phyloP scores from a whole-genome alignment of 1,284 basidiomycete genomes.

The Apiotrichum akiyoshidainum region DNA sequence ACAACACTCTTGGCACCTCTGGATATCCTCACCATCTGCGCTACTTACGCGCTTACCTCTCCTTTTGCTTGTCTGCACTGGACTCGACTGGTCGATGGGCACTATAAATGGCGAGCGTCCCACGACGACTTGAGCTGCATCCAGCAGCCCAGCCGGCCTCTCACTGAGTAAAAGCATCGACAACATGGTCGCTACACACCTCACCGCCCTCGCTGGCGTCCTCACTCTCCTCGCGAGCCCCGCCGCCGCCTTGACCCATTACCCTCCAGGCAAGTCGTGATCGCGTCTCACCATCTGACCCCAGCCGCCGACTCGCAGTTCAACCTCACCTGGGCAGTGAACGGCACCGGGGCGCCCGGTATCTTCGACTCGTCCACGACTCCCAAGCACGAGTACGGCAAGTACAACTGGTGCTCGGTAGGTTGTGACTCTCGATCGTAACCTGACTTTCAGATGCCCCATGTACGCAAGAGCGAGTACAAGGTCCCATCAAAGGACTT shows the following conservation, averaged over 20 bases:
- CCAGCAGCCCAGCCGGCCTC: too few species aligned
- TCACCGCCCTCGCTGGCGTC: not conserved
- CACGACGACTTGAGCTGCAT: too few species aligned
- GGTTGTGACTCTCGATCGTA: not conserved
- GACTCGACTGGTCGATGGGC: too few species aligned
- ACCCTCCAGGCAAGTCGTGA: conserved; percentile 7
- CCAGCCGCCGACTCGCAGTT: conserved; percentile 14
- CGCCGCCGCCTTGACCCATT: conserved; percentile 2
- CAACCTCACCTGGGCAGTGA: conserved; percentile 27
- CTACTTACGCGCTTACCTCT: too few species aligned
- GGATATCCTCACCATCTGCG: too few species aligned
- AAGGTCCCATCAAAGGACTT: conserved; percentile 22
- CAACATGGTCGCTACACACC: not conserved
- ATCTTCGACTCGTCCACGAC: conserved; percentile 31
- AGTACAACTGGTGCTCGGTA: conserved; percentile 33
- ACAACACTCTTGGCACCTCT: too few species aligned
- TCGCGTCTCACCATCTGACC: not conserved
- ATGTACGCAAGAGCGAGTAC: conserved; percentile 32
- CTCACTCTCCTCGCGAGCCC: not conserved
- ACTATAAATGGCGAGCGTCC: too few species aligned
- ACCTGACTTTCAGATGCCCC: conserved; percentile 31
- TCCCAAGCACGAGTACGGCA: conserved; percentile 30
- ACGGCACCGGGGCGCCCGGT: conserved; percentile 32
- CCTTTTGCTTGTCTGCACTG: too few species aligned
- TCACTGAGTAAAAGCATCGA: too few species aligned